These are phyloP conservation scores for Beauveria sp. DNA, from an alignment of 2,329 filamentous ascomycete species.

Conservation along the genomic window DNA sequence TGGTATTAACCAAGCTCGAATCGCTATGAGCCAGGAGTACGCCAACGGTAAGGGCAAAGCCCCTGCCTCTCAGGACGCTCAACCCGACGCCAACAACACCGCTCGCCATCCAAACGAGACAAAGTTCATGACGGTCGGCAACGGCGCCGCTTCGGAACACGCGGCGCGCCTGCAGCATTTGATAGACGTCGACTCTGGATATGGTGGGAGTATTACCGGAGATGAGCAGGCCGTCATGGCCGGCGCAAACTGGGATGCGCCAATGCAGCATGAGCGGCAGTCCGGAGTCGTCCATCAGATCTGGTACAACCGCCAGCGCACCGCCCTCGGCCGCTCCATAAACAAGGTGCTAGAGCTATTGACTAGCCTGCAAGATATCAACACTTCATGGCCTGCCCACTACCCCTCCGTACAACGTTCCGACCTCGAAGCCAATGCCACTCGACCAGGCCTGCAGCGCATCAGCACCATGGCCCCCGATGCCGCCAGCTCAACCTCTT, in stretches of 20 bases:
- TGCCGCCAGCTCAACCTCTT: conserved; percentile 35
- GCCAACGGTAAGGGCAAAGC: conserved; percentile 47
- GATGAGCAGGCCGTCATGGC: conserved; percentile 46
- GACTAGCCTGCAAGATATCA: conserved; percentile 78
- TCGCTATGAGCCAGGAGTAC: conserved; percentile 54
- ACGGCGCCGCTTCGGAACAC: conserved; percentile 71
- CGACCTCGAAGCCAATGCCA: conserved; percentile 52
- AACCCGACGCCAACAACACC: conserved; percentile 21
- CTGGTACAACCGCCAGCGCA: conserved; percentile 89
- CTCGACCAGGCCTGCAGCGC: conserved; percentile 35
- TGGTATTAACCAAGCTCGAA: conserved; percentile 12
- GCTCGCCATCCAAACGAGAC: conserved; percentile 33
- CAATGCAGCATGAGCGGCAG: conserved; percentile 41
- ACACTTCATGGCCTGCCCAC: conserved; percentile 85
- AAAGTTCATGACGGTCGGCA: conserved; percentile 82
- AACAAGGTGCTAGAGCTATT: conserved; percentile 78
- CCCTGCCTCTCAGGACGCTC: conserved; percentile 25
- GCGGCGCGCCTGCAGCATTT: conserved; percentile 73
- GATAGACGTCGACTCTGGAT: conserved; percentile 83
- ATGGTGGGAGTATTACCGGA: conserved; percentile 70
- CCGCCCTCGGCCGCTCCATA: conserved; percentile 79
- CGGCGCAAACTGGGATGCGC: conserved; percentile 38
- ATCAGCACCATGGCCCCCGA: conserved; percentile 25
- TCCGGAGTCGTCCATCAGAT: conserved; percentile 86
- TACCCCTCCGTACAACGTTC: conserved; percentile 77